phyloP scores from a whole-genome alignment of 225 moss, liverwort and hornwort genomes.

The Takakia lepidozioides region DNA sequence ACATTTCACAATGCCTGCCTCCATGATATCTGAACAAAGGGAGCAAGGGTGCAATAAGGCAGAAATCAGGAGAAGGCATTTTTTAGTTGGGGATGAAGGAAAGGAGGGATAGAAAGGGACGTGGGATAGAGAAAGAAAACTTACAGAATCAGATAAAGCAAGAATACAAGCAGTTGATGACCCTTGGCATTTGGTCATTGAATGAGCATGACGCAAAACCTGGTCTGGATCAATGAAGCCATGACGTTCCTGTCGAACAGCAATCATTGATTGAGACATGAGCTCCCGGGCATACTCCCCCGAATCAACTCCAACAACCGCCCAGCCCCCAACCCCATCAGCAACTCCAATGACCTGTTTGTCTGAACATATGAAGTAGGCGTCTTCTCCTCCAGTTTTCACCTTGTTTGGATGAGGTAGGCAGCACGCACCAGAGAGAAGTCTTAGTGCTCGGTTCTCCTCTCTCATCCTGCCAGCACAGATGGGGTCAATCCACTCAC shows the following conservation, averaged over 20 bases:
- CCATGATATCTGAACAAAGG: no score
- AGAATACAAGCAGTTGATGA: conserved; percentile 94
- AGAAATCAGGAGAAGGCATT: no score
- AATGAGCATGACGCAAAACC: conserved; percentile 64
- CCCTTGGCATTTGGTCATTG: conserved; percentile 65
- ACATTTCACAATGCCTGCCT: no score
- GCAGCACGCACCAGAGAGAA: conserved; percentile 72
- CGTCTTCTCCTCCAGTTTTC: conserved; percentile 88
- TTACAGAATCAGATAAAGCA: conserved; percentile 66
- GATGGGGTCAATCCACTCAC: no score
- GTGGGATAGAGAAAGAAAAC: not conserved
- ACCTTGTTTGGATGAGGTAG: conserved; percentile 84
- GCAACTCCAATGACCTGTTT: conserved; percentile 83
- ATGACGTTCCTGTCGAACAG: conserved; percentile 57
- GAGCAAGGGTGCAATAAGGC: no score
- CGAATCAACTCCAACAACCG: conserved; percentile 81
- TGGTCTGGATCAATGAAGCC: conserved; percentile 62
- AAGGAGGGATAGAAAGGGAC: no score
- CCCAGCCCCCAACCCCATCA: conserved; percentile 95
- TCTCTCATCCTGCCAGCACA: conserved; percentile 37
- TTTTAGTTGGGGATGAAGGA: no score
- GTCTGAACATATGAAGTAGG: conserved; percentile 72
- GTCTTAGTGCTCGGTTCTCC: conserved; percentile 37
- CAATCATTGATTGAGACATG: conserved; percentile 67
- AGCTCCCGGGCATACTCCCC: conserved; percentile 95